Evolutionary conservation across 1,139 yeast species (phyloP), one percentile per base, ranked within the genome.

Genomic region (Diutina sp.): DNA sequence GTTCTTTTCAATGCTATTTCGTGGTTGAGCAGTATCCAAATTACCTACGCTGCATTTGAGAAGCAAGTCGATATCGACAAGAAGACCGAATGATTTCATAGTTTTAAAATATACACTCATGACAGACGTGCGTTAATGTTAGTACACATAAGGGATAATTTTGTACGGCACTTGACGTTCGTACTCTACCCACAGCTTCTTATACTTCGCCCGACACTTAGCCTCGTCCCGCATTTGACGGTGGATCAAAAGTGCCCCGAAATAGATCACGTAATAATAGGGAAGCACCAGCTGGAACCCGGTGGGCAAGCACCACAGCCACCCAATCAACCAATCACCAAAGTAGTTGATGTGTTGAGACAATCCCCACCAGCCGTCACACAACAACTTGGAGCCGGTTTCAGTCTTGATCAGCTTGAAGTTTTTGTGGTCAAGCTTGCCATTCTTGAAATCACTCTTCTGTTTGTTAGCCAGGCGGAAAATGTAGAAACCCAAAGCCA

Each of bases 281-380:
- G 98, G 89, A 63, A 93, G 72, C 3, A 90, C 86, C 0, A 96
- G 87, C 60, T 74, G 77, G 65, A 85, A 83, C 14, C 96, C 96
- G 1, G 98, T 90, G 21, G 96, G 85, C 62, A 93, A 75, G 69
- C 97, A 90, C 95, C 97, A 91, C 51, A 96, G 83, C 74, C 89
- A 78, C 0, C 97, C 90, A 66, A 90, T 84, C 55, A 95, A 67
- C 95, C 97, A 90, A 71, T 93, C 99, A 47, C 99, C 99, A 60
- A 91, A 79, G 70, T 93, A 93, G 67, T 93, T 93, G 67, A 90
- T 90, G 68, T 93, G 99, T 63, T 96, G 96, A 6, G 96, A 84
- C 48, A 77, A 70, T 3, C 87, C 88, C 99, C 99, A 93, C 99
- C 99, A 93, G 2, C 98, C 97, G 64, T 90, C 95, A 58, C 84